Evolutionary conservation across 2,329 filamentous ascomycete species (phyloP).

Genomic region (Mycosphaerelloides madeirae): DNA sequence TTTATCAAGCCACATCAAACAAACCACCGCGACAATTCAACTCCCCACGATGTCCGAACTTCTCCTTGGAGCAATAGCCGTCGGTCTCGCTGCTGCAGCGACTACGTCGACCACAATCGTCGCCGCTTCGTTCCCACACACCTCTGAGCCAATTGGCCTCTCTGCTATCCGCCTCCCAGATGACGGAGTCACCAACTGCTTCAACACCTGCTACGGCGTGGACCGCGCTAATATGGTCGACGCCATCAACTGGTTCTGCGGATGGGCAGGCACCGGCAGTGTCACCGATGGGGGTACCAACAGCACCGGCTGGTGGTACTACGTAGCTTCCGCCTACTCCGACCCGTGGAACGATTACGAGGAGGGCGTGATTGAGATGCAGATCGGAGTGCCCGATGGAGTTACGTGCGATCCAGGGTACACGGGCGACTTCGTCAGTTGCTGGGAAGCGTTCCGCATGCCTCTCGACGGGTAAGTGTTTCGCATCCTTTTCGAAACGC

Average conservation of each 20-base stretch:
- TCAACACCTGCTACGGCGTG: slow-evolving; percentile 11
- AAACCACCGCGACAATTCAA: background rate
- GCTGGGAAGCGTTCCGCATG: background rate
- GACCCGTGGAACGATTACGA: background rate
- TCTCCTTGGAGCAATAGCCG: background rate
- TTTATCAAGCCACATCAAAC: too few species aligned
- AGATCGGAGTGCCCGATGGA: background rate
- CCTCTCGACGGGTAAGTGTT: background rate
- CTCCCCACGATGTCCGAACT: background rate
- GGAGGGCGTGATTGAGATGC: slow-evolving; percentile 5
- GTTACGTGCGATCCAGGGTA: background rate
- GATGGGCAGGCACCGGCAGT: slow-evolving; percentile 1
- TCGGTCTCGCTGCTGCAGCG: background rate
- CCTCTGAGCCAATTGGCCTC: background rate
- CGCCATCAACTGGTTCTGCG: slow-evolving; percentile 10
- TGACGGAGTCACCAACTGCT: slow-evolving; percentile 5
- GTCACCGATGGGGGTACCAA: background rate
- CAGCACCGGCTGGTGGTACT: background rate
- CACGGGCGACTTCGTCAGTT: background rate
- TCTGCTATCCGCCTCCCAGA: background rate
- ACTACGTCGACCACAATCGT: background rate
- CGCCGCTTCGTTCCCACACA: background rate
- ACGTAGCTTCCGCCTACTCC: background rate
- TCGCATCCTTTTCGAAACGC: background rate
- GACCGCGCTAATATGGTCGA: background rate